Conservation (phyloP, 768 basidiomycete genomes). For the Mycena galericulata region DNA sequence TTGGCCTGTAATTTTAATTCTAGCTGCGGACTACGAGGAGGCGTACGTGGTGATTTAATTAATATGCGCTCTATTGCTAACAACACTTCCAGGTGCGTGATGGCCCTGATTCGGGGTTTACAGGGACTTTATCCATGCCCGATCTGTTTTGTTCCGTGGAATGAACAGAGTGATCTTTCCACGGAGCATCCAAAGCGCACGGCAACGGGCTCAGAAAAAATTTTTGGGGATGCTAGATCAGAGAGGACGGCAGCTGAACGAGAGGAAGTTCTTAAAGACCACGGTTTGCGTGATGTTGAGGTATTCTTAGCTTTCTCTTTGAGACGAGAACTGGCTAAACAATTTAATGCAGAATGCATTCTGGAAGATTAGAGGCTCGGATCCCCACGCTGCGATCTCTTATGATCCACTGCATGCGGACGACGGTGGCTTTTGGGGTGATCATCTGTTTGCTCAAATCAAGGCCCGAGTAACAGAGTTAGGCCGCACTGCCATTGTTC, state of each 20-base stretch:
- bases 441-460: conserved; percentile 46
- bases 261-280: conserved; percentile 36
- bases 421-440: conserved; percentile 15
- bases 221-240: conserved; percentile 30
- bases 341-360: conserved; percentile 51
- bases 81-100: conserved; percentile 45
- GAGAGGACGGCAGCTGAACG: not conserved
- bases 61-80: not conserved
- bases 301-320: conserved; percentile 20
- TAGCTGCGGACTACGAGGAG: conserved; percentile 60
- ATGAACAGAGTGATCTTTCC: conserved; percentile 39
- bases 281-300: conserved; percentile 38
- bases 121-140: conserved; percentile 50
- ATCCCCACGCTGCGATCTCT: conserved; percentile 48
- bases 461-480: conserved; percentile 37
- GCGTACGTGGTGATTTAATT: conserved; percentile 52
- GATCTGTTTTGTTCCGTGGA: conserved; percentile 49
- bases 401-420: conserved; percentile 55
- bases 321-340: conserved; percentile 1
- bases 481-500: conserved; percentile 17
- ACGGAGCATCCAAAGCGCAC: conserved; percentile 28
- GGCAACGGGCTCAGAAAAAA: conserved; percentile 22
- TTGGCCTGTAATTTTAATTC: conserved; percentile 52
- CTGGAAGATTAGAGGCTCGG: conserved; percentile 49
- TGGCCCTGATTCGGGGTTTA: conserved; percentile 50